Evolutionary conservation across 2,329 filamentous ascomycete genomes (phyloP).

Genomic region (Monosporascus sp.): DNA sequence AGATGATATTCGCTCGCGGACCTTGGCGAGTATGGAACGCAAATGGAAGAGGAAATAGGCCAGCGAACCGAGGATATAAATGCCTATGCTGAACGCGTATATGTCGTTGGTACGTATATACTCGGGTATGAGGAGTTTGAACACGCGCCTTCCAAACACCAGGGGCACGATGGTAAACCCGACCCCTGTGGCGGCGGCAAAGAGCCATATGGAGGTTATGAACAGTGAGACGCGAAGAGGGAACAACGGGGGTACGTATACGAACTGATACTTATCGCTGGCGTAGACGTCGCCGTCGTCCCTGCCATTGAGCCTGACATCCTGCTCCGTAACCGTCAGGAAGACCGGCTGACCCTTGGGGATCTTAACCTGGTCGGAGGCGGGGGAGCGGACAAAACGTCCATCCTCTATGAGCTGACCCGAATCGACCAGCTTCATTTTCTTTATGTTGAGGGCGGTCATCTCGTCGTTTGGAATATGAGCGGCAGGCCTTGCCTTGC

Average conservation of each 20-base stretch:
- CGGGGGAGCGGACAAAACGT: conserved; percentile 83
- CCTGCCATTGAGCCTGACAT: conserved; percentile 58
- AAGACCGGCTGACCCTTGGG: conserved; percentile 81
- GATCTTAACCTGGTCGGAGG: conserved; percentile 90
- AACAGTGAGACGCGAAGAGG: conserved; percentile 74
- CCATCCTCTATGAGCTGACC: conserved; percentile 63
- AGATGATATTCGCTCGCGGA: conserved; percentile 25
- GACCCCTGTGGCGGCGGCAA: conserved; percentile 83
- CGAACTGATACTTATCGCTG: conserved; percentile 59
- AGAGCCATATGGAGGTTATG: conserved; percentile 86
- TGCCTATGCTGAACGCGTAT: conserved; percentile 88
- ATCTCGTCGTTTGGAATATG: conserved; percentile 32
- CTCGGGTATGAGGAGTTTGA: conserved; percentile 65
- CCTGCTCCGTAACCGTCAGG: conserved; percentile 64
- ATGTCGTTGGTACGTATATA: conserved; percentile 83
- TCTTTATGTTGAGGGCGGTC: conserved; percentile 31
- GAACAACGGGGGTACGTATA: conserved; percentile 84
- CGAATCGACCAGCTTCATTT: conserved; percentile 39
- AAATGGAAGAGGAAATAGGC: conserved; percentile 57
- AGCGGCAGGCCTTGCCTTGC: conserved; percentile 36
- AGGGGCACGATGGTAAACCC: conserved; percentile 81
- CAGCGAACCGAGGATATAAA: conserved; percentile 70
- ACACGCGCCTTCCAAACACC: conserved; percentile 74
- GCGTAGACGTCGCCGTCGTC: conserved; percentile 45
- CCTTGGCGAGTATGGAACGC: conserved; percentile 29